Percentiles rank a stretch among this genome's conserved stretches.
Evolutionary conservation across 306 rosid species (phyloP).

Genomic region (Oemleria cerasiformis): DNA sequence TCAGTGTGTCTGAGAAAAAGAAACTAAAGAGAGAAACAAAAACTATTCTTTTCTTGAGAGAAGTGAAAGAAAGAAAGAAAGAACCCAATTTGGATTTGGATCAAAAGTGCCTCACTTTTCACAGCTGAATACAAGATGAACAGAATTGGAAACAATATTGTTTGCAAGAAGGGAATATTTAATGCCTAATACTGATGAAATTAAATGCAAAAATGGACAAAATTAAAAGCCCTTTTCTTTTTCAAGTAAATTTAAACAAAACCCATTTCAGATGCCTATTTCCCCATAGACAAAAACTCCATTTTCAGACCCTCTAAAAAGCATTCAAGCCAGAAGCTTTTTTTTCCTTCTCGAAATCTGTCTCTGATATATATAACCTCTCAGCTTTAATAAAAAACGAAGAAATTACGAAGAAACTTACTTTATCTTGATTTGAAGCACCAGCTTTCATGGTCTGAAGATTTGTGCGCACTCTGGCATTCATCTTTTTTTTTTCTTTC

Average conservation of each 20-base stretch:
- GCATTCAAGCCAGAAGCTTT: conserved; percentile 1
- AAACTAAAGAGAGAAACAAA: conserved; percentile 13
- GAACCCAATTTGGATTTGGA: conserved; percentile 49
- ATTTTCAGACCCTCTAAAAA: conserved; percentile 10
- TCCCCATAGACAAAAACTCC: conserved; percentile 1
- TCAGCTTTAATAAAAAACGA: neutral
- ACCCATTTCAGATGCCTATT: conserved; percentile 15
- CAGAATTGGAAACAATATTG: conserved; percentile 9
- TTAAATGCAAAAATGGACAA: conserved; percentile 12
- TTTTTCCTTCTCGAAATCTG: conserved; percentile 22
- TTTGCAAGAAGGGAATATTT: conserved; percentile 20
- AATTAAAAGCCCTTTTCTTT: no score
- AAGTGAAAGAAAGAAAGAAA: conserved; percentile 24
- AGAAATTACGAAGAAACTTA: conserved; percentile 24
- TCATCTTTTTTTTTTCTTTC: conserved; percentile 41
- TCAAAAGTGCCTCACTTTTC: conserved; percentile 42
- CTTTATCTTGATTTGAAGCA: conserved; percentile 49
- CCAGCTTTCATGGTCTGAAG: conserved; percentile 55
- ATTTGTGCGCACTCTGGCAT: conserved; percentile 54
- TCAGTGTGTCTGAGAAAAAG: conserved; percentile 9
- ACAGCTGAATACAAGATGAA: conserved; percentile 24
- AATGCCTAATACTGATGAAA: neutral
- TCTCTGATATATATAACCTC: conserved; percentile 12
- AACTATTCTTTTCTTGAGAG: conserved; percentile 56
- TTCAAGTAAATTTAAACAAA: conserved; percentile 14